phyloP scores from a whole-genome alignment of 2,329 filamentous ascomycete genomes.

The Nemania sp. region DNA sequence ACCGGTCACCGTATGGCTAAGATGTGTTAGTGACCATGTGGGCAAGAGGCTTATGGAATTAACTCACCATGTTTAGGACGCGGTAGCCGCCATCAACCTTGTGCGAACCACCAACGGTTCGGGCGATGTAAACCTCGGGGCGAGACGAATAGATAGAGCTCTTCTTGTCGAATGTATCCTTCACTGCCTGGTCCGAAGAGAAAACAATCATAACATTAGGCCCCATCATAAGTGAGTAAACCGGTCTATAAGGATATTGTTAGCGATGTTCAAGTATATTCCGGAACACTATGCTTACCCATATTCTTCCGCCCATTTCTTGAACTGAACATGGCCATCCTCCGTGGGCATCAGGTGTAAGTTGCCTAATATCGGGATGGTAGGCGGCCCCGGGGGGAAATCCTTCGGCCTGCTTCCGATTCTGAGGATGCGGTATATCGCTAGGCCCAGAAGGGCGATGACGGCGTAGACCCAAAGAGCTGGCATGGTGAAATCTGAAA shows the following conservation, averaged over 20 bases:
- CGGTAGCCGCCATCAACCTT: conserved; percentile 30
- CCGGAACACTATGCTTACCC: conserved; percentile 19
- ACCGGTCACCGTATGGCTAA: conserved; percentile 42
- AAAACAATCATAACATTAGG: conserved; percentile 31
- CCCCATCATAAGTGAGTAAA: conserved; percentile 32
- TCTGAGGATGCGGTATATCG: conserved; percentile 30
- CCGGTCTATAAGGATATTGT: conserved; percentile 21
- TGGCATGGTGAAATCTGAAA: conserved; percentile 24
- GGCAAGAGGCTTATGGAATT: neutral
- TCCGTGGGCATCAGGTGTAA: conserved; percentile 30
- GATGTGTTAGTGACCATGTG: conserved; percentile 12
- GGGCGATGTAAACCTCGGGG: conserved; percentile 31
- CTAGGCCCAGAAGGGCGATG: conserved; percentile 28
- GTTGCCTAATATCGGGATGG: conserved; percentile 30
- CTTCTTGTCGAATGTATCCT: conserved; percentile 32
- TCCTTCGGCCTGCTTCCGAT: conserved; percentile 31
- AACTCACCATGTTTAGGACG: conserved; percentile 30
- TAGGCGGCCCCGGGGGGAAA: conserved; percentile 32
- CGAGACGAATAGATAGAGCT: conserved; percentile 33
- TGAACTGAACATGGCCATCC: conserved; percentile 31
- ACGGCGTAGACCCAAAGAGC: conserved; percentile 27
- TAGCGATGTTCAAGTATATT: conserved; percentile 7
- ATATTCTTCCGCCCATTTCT: conserved; percentile 34
- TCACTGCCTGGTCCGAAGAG: conserved; percentile 29
- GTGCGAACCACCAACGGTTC: conserved; percentile 30